Percentiles rank a stretch among this genome's conserved stretches.
phyloP scores from a whole-genome alignment of 305 asterid genomes.

The Rubia balearica region DNA sequence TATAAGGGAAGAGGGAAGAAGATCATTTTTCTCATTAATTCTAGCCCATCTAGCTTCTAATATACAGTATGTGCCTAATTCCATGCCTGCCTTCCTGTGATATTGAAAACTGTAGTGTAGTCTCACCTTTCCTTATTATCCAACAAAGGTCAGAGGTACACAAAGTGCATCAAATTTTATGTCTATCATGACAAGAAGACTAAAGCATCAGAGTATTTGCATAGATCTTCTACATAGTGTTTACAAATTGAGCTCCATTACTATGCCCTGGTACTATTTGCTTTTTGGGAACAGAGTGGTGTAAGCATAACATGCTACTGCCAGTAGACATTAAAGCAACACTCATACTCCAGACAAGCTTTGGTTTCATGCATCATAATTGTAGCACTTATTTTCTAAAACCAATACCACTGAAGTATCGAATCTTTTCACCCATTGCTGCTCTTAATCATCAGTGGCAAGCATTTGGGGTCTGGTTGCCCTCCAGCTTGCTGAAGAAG shows the following conservation, averaged over 20 bases:
- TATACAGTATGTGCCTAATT: neutral
- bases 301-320: neutral
- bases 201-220: neutral
- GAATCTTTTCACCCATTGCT: constrained; percentile 4
- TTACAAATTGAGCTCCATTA: neutral
- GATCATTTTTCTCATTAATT: neutral
- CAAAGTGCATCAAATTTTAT: neutral
- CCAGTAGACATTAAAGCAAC: neutral
- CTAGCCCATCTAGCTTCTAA: neutral
- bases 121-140: neutral
- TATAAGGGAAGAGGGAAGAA: neutral
- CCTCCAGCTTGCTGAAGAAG: constrained; percentile 76
- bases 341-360: neutral
- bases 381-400: neutral
- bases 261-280: neutral
- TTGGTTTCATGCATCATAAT: neutral
- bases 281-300: neutral
- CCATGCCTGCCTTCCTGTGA: neutral
- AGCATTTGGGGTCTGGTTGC: constrained; percentile 80
- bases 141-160: neutral
- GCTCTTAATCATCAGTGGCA: constrained; percentile 44
- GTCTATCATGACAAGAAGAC: neutral
- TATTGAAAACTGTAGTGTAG: neutral
- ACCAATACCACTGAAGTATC: neutral
- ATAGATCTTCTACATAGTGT: neutral